A percentile compares a stretch with the other conserved stretches of the same genome.
Evolutionary conservation across 2,329 filamentous ascomycete species (phyloP).

Genomic region (Colletotrichum salicis): DNA sequence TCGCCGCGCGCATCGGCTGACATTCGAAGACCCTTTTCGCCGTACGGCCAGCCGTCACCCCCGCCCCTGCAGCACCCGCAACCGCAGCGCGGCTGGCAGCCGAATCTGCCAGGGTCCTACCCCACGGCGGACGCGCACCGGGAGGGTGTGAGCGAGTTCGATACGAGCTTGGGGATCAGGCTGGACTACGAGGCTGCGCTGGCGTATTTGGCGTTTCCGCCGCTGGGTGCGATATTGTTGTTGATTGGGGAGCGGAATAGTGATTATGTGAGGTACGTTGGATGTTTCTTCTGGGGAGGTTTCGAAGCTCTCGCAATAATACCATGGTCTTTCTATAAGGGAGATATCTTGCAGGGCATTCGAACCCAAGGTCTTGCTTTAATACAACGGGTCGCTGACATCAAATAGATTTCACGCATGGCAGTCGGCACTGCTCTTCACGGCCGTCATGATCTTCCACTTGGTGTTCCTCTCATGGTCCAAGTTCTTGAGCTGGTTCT

Average conservation of each 20-base stretch:
- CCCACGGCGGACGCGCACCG: slow-evolving; percentile 53
- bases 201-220: slow-evolving; percentile 87
- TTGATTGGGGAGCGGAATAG: slow-evolving; percentile 92
- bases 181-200: slow-evolving; percentile 91
- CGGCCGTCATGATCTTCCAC: slow-evolving; percentile 79
- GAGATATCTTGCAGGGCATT: background rate
- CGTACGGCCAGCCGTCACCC: slow-evolving; percentile 53
- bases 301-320: background rate
- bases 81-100: slow-evolving; percentile 65
- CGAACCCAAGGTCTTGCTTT: too few species aligned
- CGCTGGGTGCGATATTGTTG: slow-evolving; percentile 84
- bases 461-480: slow-evolving; percentile 85
- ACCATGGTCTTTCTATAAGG: too few species aligned
- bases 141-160: slow-evolving; percentile 81
- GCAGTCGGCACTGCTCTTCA: slow-evolving; percentile 89
- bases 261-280: slow-evolving; percentile 87
- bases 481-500: slow-evolving; percentile 81
- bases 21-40: slow-evolving; percentile 65
- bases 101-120: slow-evolving; percentile 50
- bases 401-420: slow-evolving; percentile 86
- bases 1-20: slow-evolving; percentile 67
- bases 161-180: slow-evolving; percentile 87
- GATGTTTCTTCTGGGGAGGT: background rate
- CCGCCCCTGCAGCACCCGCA: slow-evolving; percentile 64
- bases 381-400: background rate